A percentile compares a stretch with the other conserved stretches of the same genome.
Conservation (phyloP, 2,329 filamentous ascomycete genomes). For the Escovopsis sp. region DNA sequence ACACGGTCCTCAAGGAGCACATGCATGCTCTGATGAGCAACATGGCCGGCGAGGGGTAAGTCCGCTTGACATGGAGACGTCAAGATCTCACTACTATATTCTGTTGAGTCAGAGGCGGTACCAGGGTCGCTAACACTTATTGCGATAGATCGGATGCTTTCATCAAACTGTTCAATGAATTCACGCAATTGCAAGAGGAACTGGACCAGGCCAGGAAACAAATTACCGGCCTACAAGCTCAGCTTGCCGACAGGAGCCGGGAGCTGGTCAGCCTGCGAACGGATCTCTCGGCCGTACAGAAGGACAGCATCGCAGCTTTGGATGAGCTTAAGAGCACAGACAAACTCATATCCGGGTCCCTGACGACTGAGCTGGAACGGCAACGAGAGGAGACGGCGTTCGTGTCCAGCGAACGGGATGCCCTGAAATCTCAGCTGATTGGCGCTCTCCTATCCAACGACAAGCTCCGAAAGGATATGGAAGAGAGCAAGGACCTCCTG, state of each 20-base stretch:
- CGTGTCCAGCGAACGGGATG: constrained; percentile 36
- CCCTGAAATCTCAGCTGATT: constrained; percentile 45
- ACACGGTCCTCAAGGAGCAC: constrained; percentile 42
- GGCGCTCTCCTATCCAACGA: constrained; percentile 46
- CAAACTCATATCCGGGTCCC: constrained; percentile 41
- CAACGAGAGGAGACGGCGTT: constrained; percentile 36
- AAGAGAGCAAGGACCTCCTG: constrained; percentile 29
- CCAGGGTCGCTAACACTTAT: constrained; percentile 30
- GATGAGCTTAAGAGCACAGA: constrained; percentile 46
- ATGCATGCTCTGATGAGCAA: constrained; percentile 38
- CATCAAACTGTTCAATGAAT: constrained; percentile 34
- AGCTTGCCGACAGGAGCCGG: constrained; percentile 38
- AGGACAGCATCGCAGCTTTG: constrained; percentile 39
- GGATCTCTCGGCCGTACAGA: constrained; percentile 39
- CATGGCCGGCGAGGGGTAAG: constrained; percentile 41
- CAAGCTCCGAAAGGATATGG: constrained; percentile 39
- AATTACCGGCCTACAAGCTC: constrained; percentile 29
- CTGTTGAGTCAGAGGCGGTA: constrained; percentile 10
- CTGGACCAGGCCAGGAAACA: constrained; percentile 30
- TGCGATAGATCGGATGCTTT: constrained; percentile 41
- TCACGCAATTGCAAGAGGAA: constrained; percentile 30
- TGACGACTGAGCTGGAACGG: constrained; percentile 42
- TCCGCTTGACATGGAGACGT: constrained; percentile 10
- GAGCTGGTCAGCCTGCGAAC: constrained; percentile 37
- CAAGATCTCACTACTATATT: not conserved